Conservation (phyloP, 225 moss, liverwort and hornwort species). For the Pleurozium schreberi region DNA sequence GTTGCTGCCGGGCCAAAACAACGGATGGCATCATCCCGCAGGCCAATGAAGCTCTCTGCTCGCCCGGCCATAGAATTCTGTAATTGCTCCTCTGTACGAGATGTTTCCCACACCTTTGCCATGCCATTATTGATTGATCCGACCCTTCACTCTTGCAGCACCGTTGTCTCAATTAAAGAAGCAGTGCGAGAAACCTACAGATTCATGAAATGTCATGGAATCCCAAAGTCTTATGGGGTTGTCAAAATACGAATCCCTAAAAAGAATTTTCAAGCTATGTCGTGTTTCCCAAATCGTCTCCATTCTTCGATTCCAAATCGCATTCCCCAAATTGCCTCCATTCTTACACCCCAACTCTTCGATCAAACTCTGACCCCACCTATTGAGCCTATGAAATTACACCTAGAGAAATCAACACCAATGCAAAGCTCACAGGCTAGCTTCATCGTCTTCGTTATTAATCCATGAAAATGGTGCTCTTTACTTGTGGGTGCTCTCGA, state of each 20-base stretch:
- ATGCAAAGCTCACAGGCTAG: neutral
- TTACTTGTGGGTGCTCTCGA: neutral
- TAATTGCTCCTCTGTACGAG: neutral
- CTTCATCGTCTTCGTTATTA: neutral
- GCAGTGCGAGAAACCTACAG: neutral
- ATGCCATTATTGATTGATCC: constrained; percentile 1
- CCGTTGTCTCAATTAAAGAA: neutral
- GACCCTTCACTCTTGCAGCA: neutral
- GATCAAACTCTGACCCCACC: neutral
- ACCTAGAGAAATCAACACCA: neutral
- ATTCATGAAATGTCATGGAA: neutral
- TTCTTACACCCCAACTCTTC: neutral
- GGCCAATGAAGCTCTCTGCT: neutral
- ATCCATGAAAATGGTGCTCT: neutral
- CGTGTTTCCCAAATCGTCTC: neutral
- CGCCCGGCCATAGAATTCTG: neutral
- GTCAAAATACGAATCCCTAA: neutral
- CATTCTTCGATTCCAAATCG: neutral
- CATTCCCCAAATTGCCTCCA: neutral
- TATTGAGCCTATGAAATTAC: neutral
- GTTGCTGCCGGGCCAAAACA: neutral
- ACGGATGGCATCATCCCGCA: neutral
- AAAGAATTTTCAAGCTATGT: neutral
- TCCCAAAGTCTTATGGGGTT: neutral
- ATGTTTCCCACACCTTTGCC: constrained; percentile 2